phyloP scores from a whole-genome alignment of 257 asterid species.

The Solanum lycopersicoides region DNA sequence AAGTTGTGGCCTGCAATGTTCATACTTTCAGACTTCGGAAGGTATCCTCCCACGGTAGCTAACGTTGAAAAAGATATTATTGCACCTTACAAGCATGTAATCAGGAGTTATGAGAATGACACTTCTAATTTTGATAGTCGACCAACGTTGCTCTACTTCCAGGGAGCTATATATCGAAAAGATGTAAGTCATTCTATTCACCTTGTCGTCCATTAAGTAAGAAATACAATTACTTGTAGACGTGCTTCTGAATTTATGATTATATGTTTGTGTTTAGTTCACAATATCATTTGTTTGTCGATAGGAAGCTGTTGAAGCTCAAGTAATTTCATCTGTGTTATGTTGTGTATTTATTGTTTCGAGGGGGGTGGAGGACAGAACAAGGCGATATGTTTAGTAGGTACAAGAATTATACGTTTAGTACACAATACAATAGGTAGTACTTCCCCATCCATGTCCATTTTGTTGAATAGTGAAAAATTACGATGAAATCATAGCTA shows the following conservation, averaged over 20 bases:
- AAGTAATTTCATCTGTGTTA: background rate
- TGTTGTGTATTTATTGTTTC: background rate
- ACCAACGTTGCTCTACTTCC: constrained; percentile 72
- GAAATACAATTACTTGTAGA: background rate
- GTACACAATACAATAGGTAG: background rate
- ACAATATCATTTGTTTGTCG: background rate
- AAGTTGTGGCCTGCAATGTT: constrained; percentile 86
- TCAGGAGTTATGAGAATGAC: constrained; percentile 45
- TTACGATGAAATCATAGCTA: background rate
- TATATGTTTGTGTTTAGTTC: background rate
- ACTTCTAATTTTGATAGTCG: constrained; percentile 60
- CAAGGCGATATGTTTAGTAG: background rate
- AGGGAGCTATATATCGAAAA: constrained; percentile 91
- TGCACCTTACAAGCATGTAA: constrained; percentile 84
- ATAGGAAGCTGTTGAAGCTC: background rate
- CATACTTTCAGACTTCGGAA: constrained; percentile 81
- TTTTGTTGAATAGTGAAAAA: background rate
- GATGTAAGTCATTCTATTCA: constrained; percentile 47
- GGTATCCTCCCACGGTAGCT: constrained; percentile 85
- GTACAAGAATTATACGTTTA: background rate
- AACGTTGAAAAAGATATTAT: constrained; percentile 80
- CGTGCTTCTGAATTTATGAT: background rate
- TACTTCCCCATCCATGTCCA: background rate
- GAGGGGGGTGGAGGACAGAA: background rate
- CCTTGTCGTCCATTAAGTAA: background rate